Conservation (phyloP, 116 monocot genomes). For the Papilionanthe hybrid region DNA sequence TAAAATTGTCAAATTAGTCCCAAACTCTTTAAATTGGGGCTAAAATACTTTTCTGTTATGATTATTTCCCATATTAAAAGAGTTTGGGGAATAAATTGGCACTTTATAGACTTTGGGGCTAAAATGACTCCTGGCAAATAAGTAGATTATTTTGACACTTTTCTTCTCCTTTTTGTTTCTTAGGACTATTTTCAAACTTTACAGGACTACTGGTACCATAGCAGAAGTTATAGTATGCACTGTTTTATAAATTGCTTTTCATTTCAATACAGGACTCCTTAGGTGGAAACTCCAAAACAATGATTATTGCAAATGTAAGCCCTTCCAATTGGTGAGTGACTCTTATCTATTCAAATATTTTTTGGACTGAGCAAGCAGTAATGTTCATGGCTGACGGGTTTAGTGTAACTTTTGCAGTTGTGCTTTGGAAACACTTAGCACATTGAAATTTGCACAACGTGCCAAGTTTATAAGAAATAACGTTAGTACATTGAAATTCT, state of each 20-base stretch:
- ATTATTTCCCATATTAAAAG: too few species aligned
- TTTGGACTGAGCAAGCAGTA: not conserved
- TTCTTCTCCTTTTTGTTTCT: not conserved
- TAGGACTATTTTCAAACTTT: not conserved
- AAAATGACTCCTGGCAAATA: too few species aligned
- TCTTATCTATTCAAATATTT: not conserved
- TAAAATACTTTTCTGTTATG: too few species aligned
- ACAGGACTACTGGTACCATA: not conserved
- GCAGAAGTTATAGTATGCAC: not conserved
- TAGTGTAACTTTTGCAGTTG: constrained; percentile 40
- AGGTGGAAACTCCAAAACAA: constrained; percentile 96
- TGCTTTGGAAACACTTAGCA: constrained; percentile 85
- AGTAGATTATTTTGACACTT: too few species aligned
- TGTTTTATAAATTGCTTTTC: constrained; percentile 4
- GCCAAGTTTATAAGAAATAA: constrained; percentile 95
- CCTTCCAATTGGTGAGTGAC: constrained; percentile 82
- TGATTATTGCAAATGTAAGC: constrained; percentile 96
- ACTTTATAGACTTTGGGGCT: too few species aligned
- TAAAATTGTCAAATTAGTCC: too few species aligned
- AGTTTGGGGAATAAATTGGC: too few species aligned
- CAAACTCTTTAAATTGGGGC: too few species aligned
- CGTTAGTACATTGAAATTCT: constrained; percentile 35
- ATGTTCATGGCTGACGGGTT: not conserved
- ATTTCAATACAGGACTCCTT: constrained; percentile 68
- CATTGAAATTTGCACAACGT: constrained; percentile 96